These are phyloP conservation scores for Rhizopus sp. DNA, from an alignment of 371 early-diverging fungal genomes.

Conservation along the genomic window DNA sequence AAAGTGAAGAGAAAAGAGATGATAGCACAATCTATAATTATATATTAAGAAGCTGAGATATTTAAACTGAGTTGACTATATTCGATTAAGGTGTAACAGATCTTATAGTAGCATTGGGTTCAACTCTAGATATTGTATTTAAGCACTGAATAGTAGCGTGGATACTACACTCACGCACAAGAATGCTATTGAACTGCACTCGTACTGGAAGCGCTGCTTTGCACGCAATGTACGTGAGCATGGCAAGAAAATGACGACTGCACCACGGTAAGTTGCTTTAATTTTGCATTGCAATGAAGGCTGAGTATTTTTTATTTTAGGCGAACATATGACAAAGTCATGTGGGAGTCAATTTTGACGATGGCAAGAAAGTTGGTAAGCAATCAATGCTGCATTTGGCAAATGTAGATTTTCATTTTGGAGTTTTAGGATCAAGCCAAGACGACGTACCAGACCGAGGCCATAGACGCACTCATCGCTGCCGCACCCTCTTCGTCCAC, in stretches of 20 bases:
- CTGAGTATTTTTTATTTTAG: conserved; percentile 4
- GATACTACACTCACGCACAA: no score
- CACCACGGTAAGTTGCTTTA: conserved; percentile 2
- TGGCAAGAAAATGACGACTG: conserved; percentile 3
- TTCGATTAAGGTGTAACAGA: no score
- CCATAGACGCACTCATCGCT: conserved; percentile 3
- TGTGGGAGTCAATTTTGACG: conserved; percentile 4
- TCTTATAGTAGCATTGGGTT: no score
- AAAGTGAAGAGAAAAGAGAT: no score
- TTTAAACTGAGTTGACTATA: no score
- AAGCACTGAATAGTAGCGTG: no score
- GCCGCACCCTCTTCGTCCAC: conserved; percentile 3
- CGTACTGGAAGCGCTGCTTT: conserved; percentile 3
- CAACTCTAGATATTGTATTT: no score
- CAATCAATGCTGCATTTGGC: conserved; percentile 4
- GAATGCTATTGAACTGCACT: conserved; percentile 4
- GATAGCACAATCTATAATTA: no score
- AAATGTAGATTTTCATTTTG: conserved; percentile 4
- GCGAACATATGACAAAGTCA: conserved; percentile 3
- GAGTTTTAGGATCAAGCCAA: conserved; percentile 4
- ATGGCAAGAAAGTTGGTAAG: conserved; percentile 4
- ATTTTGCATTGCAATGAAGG: conserved; percentile 4
- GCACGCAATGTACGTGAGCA: conserved; percentile 3
- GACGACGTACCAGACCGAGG: conserved; percentile 1
- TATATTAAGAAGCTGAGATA: no score